phyloP scores from a whole-genome alignment of 1,284 basidiomycete genomes.

The Cyathus pygmaeus region DNA sequence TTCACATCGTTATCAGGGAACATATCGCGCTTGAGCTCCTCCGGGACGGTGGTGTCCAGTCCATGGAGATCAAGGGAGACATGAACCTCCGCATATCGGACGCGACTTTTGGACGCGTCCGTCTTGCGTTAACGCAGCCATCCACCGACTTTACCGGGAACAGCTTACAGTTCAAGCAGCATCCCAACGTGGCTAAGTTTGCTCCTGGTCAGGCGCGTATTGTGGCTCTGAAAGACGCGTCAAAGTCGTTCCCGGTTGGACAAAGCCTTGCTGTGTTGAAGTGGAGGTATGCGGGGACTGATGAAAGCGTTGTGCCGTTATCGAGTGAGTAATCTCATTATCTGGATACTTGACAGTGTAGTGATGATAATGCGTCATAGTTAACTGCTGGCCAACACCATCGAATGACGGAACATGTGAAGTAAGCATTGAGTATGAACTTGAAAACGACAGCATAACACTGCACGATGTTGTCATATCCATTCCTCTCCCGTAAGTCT shows the following conservation, averaged over 20 bases:
- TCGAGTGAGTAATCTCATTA: constrained; percentile 72
- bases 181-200: constrained; percentile 94
- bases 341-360: background rate
- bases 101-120: constrained; percentile 79
- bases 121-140: constrained; percentile 72
- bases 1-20: constrained; percentile 90
- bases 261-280: constrained; percentile 90
- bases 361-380: constrained; percentile 47
- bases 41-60: constrained; percentile 91
- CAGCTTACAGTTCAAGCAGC: constrained; percentile 94
- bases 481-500: constrained; percentile 89
- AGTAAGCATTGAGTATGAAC: constrained; percentile 97
- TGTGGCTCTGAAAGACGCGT: constrained; percentile 87
- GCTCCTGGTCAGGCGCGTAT: constrained; percentile 74
- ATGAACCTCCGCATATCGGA: constrained; percentile 93
- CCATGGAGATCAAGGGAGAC: constrained; percentile 93
- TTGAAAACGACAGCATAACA: constrained; percentile 84
- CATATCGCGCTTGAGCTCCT: constrained; percentile 82
- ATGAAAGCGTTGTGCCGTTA: constrained; percentile 91
- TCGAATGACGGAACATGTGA: constrained; percentile 91
- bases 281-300: constrained; percentile 92
- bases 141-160: constrained; percentile 71
- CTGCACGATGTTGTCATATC: constrained; percentile 89
- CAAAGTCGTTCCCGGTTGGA: constrained; percentile 87
- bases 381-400: constrained; percentile 96